Base-by-base conservation (phyloP, 2,329 filamentous ascomycete species). In the Neophaeococcomyces mojaviensis region DNA sequence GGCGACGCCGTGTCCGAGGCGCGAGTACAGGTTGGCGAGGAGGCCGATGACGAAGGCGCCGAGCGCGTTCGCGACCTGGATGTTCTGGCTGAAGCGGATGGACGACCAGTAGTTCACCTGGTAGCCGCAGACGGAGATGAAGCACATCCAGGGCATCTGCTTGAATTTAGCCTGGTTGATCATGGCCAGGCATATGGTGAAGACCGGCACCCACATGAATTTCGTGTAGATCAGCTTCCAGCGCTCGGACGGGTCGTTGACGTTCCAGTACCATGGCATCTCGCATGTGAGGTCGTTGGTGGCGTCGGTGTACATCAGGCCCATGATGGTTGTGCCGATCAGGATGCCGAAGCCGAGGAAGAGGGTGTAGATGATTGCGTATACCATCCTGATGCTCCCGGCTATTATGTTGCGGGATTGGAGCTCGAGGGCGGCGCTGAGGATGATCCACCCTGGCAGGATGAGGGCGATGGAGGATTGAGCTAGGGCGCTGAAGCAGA, bases 121-220 rank as follows among this genome's bases (percentile, higher is more conserved):
- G 59, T 85, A 92, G 8, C 86, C 87, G 0, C 78, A 76, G 22
- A 88, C 67, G 0, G 85, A 78, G 56, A 94, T 88, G 49, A 78
- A 35, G 3, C 85, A 66, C 85, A 90, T 90, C 39, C 84, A 73
- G 0, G 86, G 85, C 33, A 81, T 77, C 60, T 90, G 85, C 57
- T 78, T 82, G 77, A 78, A 86, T 64, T 87, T 87, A 49, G 84
- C 84, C 54, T 90, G 85, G 64, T 89, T 88, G 62, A 90, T 82
- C 58, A 89, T 73, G 50, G 83, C 82, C 32, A 89, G 73, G 58
- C 82, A 86, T 20, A 87, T 59, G 7, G 86, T 79, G 62, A 89
- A 94, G 4, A 75, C 19, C 0, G 84, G 77, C 0, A 90, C 86
- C 58, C 88, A 88, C 19, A 82, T 68, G 66, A 88, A 88, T 46